Evolutionary conservation across 148 eudicot species (phyloP).

Genomic region (Camellia granthamiana): DNA sequence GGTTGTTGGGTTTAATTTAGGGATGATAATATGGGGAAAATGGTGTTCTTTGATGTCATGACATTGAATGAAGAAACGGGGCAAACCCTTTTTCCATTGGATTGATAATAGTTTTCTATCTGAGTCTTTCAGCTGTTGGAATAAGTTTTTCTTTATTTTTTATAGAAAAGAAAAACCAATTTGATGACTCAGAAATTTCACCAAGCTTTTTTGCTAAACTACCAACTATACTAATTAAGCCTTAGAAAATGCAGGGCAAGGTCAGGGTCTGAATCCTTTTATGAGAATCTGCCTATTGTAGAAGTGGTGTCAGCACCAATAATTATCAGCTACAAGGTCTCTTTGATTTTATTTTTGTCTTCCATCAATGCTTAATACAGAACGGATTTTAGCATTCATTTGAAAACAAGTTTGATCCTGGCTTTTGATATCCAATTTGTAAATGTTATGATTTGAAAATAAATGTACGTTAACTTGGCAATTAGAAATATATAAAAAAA

Average conservation of each 20-base stretch:
- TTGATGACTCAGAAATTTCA: neutral
- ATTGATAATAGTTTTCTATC: no score
- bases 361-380: neutral
- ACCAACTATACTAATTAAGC: neutral
- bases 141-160: no score
- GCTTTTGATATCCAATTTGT: no score
- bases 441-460: neutral
- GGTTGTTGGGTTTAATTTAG: neutral
- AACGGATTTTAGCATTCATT: neutral
- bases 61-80: neutral
- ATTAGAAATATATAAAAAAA: neutral
- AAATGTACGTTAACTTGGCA: neutral
- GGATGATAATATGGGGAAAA: neutral
- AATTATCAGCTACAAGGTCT: neutral
- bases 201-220: neutral
- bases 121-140: no score
- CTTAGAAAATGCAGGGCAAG: neutral
- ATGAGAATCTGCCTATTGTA: neutral
- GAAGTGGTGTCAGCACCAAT: neutral
- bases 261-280: neutral
- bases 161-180: neutral
- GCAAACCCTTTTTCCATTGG: neutral
- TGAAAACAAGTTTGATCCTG: no score
- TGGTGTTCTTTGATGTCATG: neutral
- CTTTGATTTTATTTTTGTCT: neutral